These are phyloP conservation scores for Rhodotorula toruloides DNA, from an alignment of 768 basidiomycete species.

Conservation along the genomic window DNA sequence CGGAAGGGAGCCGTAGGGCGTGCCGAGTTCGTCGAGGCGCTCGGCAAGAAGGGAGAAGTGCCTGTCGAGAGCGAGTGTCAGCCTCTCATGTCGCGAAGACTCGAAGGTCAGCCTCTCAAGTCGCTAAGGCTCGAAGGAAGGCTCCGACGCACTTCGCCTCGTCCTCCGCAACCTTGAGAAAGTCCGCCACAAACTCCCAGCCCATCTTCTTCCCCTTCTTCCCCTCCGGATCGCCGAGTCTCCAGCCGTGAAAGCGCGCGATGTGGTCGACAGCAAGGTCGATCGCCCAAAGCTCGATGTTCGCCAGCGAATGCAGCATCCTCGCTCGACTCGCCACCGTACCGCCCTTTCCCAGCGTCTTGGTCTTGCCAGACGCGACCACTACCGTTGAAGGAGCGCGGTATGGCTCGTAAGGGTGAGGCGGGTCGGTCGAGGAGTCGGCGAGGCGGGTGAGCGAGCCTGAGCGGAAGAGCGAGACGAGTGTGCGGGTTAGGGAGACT, in stretches of 20 bases:
- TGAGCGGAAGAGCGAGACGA: constrained; percentile 63
- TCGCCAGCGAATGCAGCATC: constrained; percentile 76
- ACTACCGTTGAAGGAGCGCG: constrained; percentile 57
- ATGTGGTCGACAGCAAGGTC: constrained; percentile 58
- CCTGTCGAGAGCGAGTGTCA: constrained; percentile 50
- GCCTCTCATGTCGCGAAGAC: not conserved
- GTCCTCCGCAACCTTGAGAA: constrained; percentile 76
- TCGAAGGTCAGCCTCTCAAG: too few relatives aligned
- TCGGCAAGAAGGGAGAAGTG: constrained; percentile 68
- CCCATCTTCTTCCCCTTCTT: constrained; percentile 54
- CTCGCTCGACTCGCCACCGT: constrained; percentile 59
- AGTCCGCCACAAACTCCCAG: constrained; percentile 71
- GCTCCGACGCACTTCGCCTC: constrained; percentile 50
- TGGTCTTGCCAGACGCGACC: constrained; percentile 59
- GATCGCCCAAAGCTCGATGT: constrained; percentile 86
- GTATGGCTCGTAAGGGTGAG: constrained; percentile 61
- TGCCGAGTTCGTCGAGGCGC: constrained; percentile 54
- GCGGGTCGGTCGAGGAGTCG: constrained; percentile 50
- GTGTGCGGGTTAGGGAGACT: constrained; percentile 58
- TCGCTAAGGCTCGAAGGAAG: not conserved
- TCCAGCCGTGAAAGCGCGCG: constrained; percentile 60
- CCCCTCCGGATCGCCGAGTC: constrained; percentile 41
- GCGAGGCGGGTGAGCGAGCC: constrained; percentile 61
- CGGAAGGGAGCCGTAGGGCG: constrained; percentile 64
- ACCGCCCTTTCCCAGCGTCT: constrained; percentile 53